Evolutionary conservation across 306 rosid species (phyloP).

Genomic region (Heteromeles arbutifolia): DNA sequence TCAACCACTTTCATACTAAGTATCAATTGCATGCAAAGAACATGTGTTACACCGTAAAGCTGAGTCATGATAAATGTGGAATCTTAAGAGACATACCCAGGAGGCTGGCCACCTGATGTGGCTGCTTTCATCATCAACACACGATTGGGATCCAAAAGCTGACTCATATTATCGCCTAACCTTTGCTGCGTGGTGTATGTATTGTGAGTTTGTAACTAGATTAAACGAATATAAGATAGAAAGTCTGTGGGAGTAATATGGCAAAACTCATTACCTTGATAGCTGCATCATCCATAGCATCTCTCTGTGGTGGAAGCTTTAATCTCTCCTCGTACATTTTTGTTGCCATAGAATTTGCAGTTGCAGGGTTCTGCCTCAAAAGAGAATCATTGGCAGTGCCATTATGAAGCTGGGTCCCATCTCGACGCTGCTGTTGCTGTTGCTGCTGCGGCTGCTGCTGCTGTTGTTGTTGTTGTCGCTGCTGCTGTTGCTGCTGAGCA

Average conservation of each 20-base stretch:
- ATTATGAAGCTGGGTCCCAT: slow-evolving; percentile 33
- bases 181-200: slow-evolving; percentile 45
- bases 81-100: slow-evolving; percentile 43
- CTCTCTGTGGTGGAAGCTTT: slow-evolving; percentile 44
- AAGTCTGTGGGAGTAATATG: slow-evolving; percentile 1
- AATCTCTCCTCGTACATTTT: slow-evolving; percentile 38
- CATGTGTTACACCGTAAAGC: slow-evolving; percentile 1
- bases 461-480: background rate
- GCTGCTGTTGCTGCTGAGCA: slow-evolving; percentile 35
- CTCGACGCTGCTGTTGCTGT: slow-evolving; percentile 35
- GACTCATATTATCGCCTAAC: slow-evolving; percentile 28
- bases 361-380: slow-evolving; percentile 37
- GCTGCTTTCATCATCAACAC: slow-evolving; percentile 35
- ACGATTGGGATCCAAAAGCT: slow-evolving; percentile 36
- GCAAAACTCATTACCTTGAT: slow-evolving; percentile 40
- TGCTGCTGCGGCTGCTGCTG: slow-evolving; percentile 8
- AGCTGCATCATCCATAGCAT: slow-evolving; percentile 36
- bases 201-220: slow-evolving; percentile 2
- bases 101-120: slow-evolving; percentile 42
- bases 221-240: slow-evolving; percentile 3
- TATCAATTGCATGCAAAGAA: background rate
- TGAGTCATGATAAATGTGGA: background rate
- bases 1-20: slow-evolving; percentile 20
- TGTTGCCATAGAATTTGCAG: slow-evolving; percentile 38
- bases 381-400: slow-evolving; percentile 31